phyloP scores from a whole-genome alignment of 257 asterid genomes.

The Vinca minor region DNA sequence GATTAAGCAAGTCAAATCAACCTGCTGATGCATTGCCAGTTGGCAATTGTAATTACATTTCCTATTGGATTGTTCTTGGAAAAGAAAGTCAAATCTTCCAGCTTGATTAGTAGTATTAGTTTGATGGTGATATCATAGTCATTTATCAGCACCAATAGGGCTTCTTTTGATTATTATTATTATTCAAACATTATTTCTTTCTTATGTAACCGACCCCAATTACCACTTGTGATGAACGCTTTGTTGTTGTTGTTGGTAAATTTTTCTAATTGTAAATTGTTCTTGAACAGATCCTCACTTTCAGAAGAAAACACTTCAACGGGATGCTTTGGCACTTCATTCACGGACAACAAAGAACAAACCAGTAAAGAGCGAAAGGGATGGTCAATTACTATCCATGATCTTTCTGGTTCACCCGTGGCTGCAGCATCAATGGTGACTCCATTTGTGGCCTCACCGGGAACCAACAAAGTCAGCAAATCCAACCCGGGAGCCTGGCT shows the following conservation, averaged over 20 bases:
- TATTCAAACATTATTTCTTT: no score
- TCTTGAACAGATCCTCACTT: conserved; percentile 53
- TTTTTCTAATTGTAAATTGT: neutral
- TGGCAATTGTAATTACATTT: neutral
- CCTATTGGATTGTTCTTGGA: neutral
- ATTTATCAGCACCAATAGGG: neutral
- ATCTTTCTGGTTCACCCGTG: conserved; percentile 90
- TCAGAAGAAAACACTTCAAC: conserved; percentile 65
- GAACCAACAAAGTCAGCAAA: conserved; percentile 57
- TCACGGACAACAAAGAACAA: conserved; percentile 22
- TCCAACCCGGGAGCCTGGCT: conserved; percentile 99
- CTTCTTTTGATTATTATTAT: neutral
- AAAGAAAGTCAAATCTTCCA: neutral
- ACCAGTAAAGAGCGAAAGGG: conserved; percentile 67
- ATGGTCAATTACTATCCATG: conserved; percentile 95
- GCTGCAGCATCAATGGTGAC: conserved; percentile 97
- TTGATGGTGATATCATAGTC: neutral
- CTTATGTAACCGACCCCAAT: no score
- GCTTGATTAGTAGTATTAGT: neutral
- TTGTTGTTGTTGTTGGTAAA: no score
- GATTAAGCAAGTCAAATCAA: neutral
- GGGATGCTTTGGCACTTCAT: conserved; percentile 45
- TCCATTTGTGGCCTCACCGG: conserved; percentile 88
- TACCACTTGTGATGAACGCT: no score
- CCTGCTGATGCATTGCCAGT: neutral